A percentile compares a stretch with the other conserved stretches of the same genome.
Conservation (phyloP, 2,329 filamentous ascomycete species). For the Torrubiella hemipterigena region DNA sequence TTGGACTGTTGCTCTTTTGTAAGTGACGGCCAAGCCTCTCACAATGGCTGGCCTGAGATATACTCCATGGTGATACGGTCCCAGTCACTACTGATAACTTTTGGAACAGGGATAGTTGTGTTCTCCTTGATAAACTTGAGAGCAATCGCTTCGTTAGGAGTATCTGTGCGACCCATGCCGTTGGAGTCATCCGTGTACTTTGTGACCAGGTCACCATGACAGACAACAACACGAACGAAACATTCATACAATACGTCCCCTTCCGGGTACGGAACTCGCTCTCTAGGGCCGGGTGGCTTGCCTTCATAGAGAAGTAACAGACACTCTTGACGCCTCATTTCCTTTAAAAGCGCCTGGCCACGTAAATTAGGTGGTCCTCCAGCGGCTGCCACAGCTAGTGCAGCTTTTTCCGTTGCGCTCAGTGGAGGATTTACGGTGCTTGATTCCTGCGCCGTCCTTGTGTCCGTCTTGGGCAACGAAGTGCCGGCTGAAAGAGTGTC, state of each 20-base stretch:
- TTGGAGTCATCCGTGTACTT: constrained; percentile 11
- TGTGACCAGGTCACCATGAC: constrained; percentile 9
- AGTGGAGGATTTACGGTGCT: too few species aligned
- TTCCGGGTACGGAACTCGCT: constrained; percentile 10
- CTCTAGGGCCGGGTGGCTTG: too few species aligned
- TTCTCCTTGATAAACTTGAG: constrained; percentile 11
- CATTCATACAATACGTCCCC: constrained; percentile 10
- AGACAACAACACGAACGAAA: too few species aligned
- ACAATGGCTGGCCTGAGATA: constrained; percentile 13
- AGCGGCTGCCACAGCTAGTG: too few species aligned
- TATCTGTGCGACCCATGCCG: constrained; percentile 8
- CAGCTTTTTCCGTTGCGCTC: too few species aligned
- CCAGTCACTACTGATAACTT: constrained; percentile 14
- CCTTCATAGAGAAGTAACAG: too few species aligned
- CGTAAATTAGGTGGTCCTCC: too few species aligned
- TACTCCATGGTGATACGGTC: constrained; percentile 15
- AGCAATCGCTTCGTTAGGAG: constrained; percentile 10
- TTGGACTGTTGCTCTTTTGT: constrained; percentile 8
- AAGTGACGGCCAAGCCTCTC: constrained; percentile 11
- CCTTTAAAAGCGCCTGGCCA: too few species aligned
- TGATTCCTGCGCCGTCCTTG: too few species aligned
- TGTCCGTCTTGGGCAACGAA: too few species aligned
- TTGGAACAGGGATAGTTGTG: constrained; percentile 14
- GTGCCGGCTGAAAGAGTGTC: too few species aligned
- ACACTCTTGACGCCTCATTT: too few species aligned